A percentile compares a stretch with the other conserved stretches of the same genome.
phyloP scores from a whole-genome alignment of 1,139 yeast genomes.

The Candida pseudoviswanathii region DNA sequence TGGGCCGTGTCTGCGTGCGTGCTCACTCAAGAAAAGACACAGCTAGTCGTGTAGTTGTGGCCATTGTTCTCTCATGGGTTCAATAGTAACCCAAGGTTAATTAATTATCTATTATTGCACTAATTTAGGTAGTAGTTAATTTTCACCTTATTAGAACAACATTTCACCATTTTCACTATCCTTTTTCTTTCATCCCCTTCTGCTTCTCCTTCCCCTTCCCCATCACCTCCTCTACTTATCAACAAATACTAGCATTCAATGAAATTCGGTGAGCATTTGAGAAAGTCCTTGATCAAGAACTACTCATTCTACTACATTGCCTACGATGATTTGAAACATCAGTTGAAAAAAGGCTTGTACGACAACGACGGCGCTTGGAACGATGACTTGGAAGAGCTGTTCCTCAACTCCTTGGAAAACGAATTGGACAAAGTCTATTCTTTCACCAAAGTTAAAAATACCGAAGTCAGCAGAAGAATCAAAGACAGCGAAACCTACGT shows the following conservation, averaged over 20 bases:
- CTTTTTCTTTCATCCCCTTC: background rate
- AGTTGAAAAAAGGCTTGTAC: slow-evolving; percentile 66
- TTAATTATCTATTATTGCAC: too few relatives aligned
- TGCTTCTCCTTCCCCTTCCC: background rate
- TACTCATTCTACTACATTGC: slow-evolving; percentile 88
- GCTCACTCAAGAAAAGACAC: too few relatives aligned
- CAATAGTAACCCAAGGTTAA: too few relatives aligned
- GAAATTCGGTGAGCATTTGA: slow-evolving; percentile 80
- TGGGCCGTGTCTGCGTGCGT: background rate
- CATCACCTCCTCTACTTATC: too few relatives aligned
- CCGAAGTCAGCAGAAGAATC: slow-evolving; percentile 80
- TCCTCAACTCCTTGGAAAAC: slow-evolving; percentile 69
- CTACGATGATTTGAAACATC: slow-evolving; percentile 86
- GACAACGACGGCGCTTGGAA: slow-evolving; percentile 65
- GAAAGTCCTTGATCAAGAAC: slow-evolving; percentile 75
- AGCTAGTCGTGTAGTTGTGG: too few relatives aligned
- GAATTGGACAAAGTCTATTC: slow-evolving; percentile 91
- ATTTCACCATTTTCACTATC: too few relatives aligned
- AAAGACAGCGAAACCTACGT: slow-evolving; percentile 77
- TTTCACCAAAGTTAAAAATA: slow-evolving; percentile 83
- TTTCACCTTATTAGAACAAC: too few relatives aligned
- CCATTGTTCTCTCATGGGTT: too few relatives aligned
- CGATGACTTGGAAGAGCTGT: slow-evolving; percentile 76
- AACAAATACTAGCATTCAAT: slow-evolving; percentile 29
- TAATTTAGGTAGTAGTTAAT: too few relatives aligned